Conservation (phyloP, 306 rosid genomes). For the Acacia crassicarpa region DNA sequence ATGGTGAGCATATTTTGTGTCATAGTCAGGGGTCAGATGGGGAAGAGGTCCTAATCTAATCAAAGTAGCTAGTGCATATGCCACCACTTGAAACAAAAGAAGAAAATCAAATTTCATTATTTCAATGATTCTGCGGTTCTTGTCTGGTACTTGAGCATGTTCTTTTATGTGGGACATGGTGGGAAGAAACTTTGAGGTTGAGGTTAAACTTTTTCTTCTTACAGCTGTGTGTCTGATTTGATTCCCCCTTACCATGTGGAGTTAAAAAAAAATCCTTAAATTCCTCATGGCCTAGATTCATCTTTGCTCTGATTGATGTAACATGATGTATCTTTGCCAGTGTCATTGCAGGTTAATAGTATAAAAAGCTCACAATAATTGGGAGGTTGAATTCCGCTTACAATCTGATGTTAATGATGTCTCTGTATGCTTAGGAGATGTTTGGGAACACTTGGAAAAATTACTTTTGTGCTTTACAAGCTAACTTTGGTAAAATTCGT, state of each 20-base stretch:
- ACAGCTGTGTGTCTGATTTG: slow-evolving; percentile 2
- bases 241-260: slow-evolving; percentile 2
- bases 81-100: slow-evolving; percentile 30
- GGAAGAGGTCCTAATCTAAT: slow-evolving; percentile 12
- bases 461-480: too few species aligned
- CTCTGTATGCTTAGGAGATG: too few species aligned
- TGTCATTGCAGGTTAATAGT: too few species aligned
- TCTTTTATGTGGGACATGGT: slow-evolving; percentile 43
- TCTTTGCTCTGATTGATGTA: slow-evolving; percentile 25
- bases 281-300: slow-evolving; percentile 31
- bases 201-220: slow-evolving; percentile 19
- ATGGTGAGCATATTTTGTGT: neutral
- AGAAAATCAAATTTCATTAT: slow-evolving; percentile 11
- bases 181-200: slow-evolving; percentile 32
- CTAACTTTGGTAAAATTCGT: too few species aligned
- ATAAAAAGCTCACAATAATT: too few species aligned
- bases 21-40: slow-evolving; percentile 24
- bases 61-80: slow-evolving; percentile 14
- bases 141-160: slow-evolving; percentile 26
- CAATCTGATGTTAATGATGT: too few species aligned
- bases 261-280: slow-evolving; percentile 12
- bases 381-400: too few species aligned
- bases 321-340: slow-evolving; percentile 22
- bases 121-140: neutral
- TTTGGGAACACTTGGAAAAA: too few species aligned